A percentile compares a stretch with the other conserved stretches of the same genome.
phyloP scores from a whole-genome alignment of 164 flowering plant species.

The Aristolochia fimbriata region DNA sequence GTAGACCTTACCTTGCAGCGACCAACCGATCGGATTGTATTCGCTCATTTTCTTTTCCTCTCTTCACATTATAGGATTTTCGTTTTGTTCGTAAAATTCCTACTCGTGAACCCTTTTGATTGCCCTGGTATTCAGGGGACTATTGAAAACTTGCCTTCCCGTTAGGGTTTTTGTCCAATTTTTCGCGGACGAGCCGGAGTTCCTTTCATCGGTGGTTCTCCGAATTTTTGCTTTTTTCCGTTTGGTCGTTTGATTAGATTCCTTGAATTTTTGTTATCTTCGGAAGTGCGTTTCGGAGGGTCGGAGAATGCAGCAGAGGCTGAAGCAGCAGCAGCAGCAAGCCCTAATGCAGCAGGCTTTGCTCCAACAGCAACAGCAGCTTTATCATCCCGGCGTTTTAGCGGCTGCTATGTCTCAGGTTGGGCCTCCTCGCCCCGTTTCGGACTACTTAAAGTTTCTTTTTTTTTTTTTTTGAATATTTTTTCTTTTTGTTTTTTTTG shows the following conservation, averaged over 20 bases:
- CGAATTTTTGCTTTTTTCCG: too few species aligned
- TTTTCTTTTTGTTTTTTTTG: too few species aligned
- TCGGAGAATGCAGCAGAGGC: constrained; percentile 48
- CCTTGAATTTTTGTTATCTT: background rate
- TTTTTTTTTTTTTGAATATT: too few species aligned
- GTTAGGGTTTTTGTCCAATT: background rate
- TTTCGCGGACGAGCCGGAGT: background rate
- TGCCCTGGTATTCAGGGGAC: too few species aligned
- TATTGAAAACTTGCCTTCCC: background rate
- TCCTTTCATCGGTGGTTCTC: background rate
- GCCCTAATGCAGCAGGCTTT: constrained; percentile 58
- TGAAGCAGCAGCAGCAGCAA: constrained; percentile 49
- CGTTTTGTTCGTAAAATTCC: too few species aligned
- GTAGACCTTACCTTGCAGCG: too few species aligned
- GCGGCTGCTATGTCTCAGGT: constrained; percentile 35
- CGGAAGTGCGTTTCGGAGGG: background rate
- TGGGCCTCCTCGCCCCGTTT: background rate
- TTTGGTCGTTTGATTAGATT: too few species aligned
- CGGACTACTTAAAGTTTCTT: background rate
- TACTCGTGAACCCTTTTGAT: too few species aligned
- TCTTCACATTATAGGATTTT: too few species aligned
- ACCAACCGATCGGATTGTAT: too few species aligned
- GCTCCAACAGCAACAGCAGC: constrained; percentile 46
- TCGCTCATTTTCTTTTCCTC: too few species aligned
- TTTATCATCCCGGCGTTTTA: constrained; percentile 29